Evolutionary conservation across 2,329 filamentous ascomycete genomes (phyloP).

Genomic region (Cercospora citrullina): DNA sequence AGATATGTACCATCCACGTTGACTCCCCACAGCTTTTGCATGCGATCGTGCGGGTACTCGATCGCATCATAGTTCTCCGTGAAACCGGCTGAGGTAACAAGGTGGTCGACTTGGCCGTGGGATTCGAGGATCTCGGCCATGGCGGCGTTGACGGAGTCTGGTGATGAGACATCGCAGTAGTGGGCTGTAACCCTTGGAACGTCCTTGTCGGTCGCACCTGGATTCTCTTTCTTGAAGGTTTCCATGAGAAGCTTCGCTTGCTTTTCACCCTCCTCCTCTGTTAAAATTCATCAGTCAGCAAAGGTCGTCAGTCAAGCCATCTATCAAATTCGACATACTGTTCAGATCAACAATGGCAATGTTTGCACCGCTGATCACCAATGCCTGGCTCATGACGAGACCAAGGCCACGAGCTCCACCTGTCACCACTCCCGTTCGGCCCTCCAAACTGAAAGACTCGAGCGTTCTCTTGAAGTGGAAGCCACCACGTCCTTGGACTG

Average conservation of each 20-base stretch:
- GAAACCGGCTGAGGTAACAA: conserved; percentile 95
- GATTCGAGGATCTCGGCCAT: conserved; percentile 66
- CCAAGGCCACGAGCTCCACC: conserved; percentile 87
- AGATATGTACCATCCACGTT: conserved; percentile 93
- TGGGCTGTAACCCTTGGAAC: conserved; percentile 85
- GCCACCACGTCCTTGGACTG: conserved; percentile 74
- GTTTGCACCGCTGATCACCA: conserved; percentile 84
- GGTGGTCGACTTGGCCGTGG: conserved; percentile 83
- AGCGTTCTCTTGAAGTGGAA: conserved; percentile 83
- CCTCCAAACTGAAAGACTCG: conserved; percentile 81
- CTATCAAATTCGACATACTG: conserved; percentile 52
- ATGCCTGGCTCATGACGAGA: conserved; percentile 87
- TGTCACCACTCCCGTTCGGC: conserved; percentile 79
- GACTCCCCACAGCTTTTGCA: conserved; percentile 91
- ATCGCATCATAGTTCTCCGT: conserved; percentile 94
- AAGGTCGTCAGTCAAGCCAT: no score
- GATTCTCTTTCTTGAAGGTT: conserved; percentile 76
- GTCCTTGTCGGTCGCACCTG: conserved; percentile 61
- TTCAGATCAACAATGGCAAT: conserved; percentile 93
- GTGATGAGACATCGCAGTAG: conserved; percentile 81
- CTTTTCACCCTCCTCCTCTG: conserved; percentile 79
- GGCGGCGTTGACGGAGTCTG: conserved; percentile 72
- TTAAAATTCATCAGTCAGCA: background rate
- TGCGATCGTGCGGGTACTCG: conserved; percentile 83
- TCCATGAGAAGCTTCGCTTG: conserved; percentile 74